Percentiles rank a stretch among this genome's conserved stretches.
Conservation (phyloP, 345 rosid genomes). For the Eucalyptus viminalis region DNA sequence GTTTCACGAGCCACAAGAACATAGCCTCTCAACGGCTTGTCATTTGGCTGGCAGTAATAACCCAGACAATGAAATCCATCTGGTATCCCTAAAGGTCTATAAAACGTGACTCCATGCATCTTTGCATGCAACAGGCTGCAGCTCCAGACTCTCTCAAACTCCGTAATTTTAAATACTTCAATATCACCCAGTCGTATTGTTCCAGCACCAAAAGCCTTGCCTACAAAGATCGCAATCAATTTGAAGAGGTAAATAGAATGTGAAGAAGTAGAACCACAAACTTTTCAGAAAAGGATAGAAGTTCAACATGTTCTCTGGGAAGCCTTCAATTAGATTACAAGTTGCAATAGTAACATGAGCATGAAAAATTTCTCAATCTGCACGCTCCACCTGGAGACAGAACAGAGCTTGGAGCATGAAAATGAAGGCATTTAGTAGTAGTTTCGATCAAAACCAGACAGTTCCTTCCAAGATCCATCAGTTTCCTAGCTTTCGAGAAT, state of each 20-base stretch:
- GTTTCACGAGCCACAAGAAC: conserved; percentile 50
- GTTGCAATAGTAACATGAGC: not conserved
- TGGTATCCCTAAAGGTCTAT: conserved; percentile 56
- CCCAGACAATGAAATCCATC: conserved; percentile 68
- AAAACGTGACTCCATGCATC: conserved; percentile 40
- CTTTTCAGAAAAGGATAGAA: not conserved
- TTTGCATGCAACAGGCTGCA: conserved; percentile 27
- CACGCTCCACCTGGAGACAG: not conserved
- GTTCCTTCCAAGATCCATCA: not conserved
- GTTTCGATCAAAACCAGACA: not conserved
- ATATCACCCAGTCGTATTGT: conserved; percentile 58
- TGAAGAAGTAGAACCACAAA: not conserved
- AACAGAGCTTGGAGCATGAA: not conserved
- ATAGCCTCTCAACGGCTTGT: conserved; percentile 55
- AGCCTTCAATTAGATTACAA: not conserved
- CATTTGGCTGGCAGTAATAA: conserved; percentile 58
- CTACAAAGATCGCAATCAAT: conserved; percentile 19
- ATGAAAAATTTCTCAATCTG: not conserved
- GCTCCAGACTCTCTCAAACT: conserved; percentile 60
- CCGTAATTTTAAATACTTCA: conserved; percentile 44
- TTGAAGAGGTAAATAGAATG: not conserved
- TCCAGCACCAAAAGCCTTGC: conserved; percentile 58
- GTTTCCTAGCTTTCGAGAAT: not conserved
- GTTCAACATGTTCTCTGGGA: not conserved
- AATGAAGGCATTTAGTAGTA: not conserved